Percentiles rank a stretch among this genome's conserved stretches.
phyloP scores from a whole-genome alignment of 305 asterid species.

The Fraxinus latifolia region DNA sequence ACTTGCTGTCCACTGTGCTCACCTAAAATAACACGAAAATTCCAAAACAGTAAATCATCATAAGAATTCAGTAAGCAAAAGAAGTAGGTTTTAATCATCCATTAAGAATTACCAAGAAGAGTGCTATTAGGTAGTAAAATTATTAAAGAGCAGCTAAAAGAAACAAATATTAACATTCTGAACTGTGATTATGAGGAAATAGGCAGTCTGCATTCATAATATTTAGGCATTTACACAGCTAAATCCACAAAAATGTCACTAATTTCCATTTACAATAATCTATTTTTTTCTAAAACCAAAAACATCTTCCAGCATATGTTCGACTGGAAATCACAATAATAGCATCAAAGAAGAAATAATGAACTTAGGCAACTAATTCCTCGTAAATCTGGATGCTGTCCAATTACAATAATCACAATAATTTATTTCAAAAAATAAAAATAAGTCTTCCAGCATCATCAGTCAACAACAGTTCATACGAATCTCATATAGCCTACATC shows the following conservation, averaged over 20 bases:
- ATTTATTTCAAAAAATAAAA: background rate
- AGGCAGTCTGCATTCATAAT: background rate
- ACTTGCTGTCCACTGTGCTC: constrained; percentile 17
- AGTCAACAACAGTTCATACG: background rate
- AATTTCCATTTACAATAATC: background rate
- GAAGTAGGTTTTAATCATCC: background rate
- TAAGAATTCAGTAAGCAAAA: constrained; percentile 7
- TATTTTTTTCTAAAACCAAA: background rate
- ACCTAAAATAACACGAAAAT: constrained; percentile 21
- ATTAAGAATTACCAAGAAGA: background rate
- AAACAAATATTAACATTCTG: background rate
- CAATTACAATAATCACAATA: background rate
- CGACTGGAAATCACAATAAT: background rate
- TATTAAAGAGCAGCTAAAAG: background rate
- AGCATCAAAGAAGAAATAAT: background rate
- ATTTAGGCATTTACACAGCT: background rate
- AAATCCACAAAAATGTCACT: background rate
- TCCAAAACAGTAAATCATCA: background rate
- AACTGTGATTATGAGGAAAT: background rate
- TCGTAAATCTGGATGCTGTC: background rate
- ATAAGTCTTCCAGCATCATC: background rate
- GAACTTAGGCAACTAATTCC: background rate
- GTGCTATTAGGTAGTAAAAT: background rate
- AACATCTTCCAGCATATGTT: background rate
- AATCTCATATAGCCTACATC: background rate